These are phyloP conservation scores for Euphorbia lathyris DNA, from an alignment of 345 rosid genomes.

Conservation along the genomic window DNA sequence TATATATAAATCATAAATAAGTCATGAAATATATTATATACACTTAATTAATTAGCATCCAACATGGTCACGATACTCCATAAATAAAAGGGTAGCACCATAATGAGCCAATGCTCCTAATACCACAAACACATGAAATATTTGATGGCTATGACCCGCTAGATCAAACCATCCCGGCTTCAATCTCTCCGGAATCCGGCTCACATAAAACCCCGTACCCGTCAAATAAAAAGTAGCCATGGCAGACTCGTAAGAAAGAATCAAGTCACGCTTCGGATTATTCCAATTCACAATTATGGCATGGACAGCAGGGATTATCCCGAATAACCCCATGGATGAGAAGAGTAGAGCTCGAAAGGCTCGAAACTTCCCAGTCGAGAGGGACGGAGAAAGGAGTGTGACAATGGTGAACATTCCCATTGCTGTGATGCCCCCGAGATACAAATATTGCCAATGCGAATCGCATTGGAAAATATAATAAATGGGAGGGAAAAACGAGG, in stretches of 20 bases:
- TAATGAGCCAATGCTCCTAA: conserved; percentile 92
- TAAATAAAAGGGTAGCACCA: conserved; percentile 64
- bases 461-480: conserved; percentile 83
- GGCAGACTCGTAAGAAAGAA: conserved; percentile 57
- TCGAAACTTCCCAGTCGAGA: conserved; percentile 54
- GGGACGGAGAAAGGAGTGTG: conserved; percentile 63
- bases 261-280: conserved; percentile 55
- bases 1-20: not conserved
- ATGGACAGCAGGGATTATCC: conserved; percentile 66
- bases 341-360: conserved; percentile 67
- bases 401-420: conserved; percentile 73
- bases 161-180: conserved; percentile 85
- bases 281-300: conserved; percentile 62
- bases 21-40: not conserved
- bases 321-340: conserved; percentile 74
- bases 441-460: conserved; percentile 67
- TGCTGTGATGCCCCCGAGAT: conserved; percentile 65
- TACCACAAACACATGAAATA: conserved; percentile 82
- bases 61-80: conserved; percentile 67
- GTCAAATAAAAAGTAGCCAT: conserved; percentile 78
- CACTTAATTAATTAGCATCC: conserved; percentile 37
- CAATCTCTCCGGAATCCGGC: conserved; percentile 71
- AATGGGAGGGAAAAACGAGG: conserved; percentile 88
- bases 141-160: conserved; percentile 87
- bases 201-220: conserved; percentile 67